Evolutionary conservation across 2,329 filamentous ascomycete species (phyloP).

Genomic region (Botrytis paeoniae): DNA sequence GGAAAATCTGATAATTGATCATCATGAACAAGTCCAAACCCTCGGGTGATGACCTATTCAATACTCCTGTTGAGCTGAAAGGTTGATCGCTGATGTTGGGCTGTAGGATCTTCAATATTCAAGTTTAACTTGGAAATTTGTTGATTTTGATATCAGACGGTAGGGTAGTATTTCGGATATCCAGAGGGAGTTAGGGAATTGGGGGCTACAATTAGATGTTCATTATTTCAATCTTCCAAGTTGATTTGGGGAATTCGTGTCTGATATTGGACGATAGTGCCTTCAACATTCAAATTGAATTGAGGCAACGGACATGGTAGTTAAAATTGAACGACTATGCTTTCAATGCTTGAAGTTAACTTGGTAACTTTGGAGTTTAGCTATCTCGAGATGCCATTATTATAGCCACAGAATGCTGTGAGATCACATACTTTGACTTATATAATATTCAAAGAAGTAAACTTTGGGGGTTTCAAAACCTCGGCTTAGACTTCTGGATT

Average conservation of each 20-base stretch:
- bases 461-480: too few species aligned
- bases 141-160: background rate
- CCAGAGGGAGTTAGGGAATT: background rate
- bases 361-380: background rate
- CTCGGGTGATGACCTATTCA: background rate
- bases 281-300: background rate
- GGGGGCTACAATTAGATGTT: background rate
- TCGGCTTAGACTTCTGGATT: background rate
- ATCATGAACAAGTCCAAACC: background rate
- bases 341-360: background rate
- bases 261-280: background rate
- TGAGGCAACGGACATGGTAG: too few species aligned
- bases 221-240: background rate
- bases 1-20: background rate
- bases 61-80: background rate
- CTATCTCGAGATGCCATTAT: background rate
- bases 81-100: background rate
- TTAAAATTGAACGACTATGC: too few species aligned
- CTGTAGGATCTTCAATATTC: background rate
- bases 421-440: background rate
- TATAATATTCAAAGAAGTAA: background rate
- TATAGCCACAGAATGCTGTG: background rate
- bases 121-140: background rate
- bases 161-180: background rate
- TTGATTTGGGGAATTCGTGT: background rate